Conservation (phyloP, 768 basidiomycete genomes). For the Leucosporidium yakuticum region DNA sequence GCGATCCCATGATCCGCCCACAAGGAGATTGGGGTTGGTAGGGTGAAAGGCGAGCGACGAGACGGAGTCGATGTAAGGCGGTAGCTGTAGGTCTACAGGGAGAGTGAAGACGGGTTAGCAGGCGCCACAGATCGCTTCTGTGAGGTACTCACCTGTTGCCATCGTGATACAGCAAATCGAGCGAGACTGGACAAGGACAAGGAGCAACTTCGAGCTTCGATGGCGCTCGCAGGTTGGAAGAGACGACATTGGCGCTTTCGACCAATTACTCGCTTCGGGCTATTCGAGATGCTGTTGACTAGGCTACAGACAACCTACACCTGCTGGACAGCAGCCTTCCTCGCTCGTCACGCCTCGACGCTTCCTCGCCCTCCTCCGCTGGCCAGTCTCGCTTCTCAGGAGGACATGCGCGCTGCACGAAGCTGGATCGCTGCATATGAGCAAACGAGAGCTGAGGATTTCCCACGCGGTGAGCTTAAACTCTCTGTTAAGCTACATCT, state of each 20-base stretch:
- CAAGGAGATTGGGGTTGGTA: conserved; percentile 64
- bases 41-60: conserved; percentile 67
- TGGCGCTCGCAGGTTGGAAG: no score
- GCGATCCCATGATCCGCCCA: conserved; percentile 89
- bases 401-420: conserved; percentile 18
- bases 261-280: no score
- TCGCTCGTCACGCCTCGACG: not conserved
- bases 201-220: no score
- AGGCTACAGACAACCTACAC: no score
- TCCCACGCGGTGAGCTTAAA: conserved; percentile 17
- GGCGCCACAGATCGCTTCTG: no score
- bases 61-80: conserved; percentile 34
- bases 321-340: no score
- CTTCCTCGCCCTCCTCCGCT: conserved; percentile 5
- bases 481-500: not conserved
- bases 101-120: not conserved
- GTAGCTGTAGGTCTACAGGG: conserved; percentile 25
- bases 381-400: conserved; percentile 2
- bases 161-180: no score
- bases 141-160: no score
- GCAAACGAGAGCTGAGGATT: not conserved
- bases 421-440: conserved; percentile 13
- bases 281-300: no score
- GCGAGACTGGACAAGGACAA: no score
- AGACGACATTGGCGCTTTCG: no score